Conservation (phyloP, 1,284 basidiomycete species). For the Leccinum griseonigrum region DNA sequence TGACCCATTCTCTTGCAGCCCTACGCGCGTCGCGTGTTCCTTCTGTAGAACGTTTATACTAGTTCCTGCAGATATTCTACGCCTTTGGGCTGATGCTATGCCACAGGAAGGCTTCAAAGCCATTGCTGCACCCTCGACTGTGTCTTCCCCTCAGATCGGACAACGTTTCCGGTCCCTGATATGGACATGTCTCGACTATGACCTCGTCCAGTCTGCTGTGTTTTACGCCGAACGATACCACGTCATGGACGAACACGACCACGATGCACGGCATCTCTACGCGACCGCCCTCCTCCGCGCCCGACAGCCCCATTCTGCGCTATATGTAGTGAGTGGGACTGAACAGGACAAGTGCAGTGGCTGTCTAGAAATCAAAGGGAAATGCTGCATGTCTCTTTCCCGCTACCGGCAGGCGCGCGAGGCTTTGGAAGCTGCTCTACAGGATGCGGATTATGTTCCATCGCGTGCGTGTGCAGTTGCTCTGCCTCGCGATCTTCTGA, state of each 20-base stretch:
- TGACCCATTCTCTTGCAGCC: slow-evolving; percentile 7
- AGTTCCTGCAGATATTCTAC: slow-evolving; percentile 16
- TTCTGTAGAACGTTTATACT: slow-evolving; percentile 15
- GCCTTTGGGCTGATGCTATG: slow-evolving; percentile 39
- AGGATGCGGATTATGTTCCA: slow-evolving; percentile 48
- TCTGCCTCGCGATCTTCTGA: slow-evolving; percentile 15
- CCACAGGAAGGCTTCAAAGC: slow-evolving; percentile 43
- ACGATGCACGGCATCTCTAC: slow-evolving; percentile 84
- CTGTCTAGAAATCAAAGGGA: slow-evolving; percentile 77
- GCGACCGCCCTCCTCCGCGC: slow-evolving; percentile 73
- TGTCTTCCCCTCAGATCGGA: slow-evolving; percentile 50
- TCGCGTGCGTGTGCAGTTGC: slow-evolving; percentile 45
- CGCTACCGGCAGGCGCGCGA: slow-evolving; percentile 71
- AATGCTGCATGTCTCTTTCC: slow-evolving; percentile 71
- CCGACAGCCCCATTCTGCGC: slow-evolving; percentile 75
- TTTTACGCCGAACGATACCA: slow-evolving; percentile 83
- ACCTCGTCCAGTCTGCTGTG: slow-evolving; percentile 70
- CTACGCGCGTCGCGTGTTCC: slow-evolving; percentile 12
- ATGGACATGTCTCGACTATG: slow-evolving; percentile 77
- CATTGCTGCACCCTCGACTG: slow-evolving; percentile 34
- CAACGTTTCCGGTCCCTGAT: slow-evolving; percentile 68
- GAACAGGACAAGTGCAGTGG: slow-evolving; percentile 62
- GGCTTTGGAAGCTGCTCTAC: slow-evolving; percentile 61
- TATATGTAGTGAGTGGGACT: slow-evolving; percentile 64
- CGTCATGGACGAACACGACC: slow-evolving; percentile 62